Evolutionary conservation across 352 stramenopile species (phyloP).

Genomic region (Thalassiosira mediterranea): DNA sequence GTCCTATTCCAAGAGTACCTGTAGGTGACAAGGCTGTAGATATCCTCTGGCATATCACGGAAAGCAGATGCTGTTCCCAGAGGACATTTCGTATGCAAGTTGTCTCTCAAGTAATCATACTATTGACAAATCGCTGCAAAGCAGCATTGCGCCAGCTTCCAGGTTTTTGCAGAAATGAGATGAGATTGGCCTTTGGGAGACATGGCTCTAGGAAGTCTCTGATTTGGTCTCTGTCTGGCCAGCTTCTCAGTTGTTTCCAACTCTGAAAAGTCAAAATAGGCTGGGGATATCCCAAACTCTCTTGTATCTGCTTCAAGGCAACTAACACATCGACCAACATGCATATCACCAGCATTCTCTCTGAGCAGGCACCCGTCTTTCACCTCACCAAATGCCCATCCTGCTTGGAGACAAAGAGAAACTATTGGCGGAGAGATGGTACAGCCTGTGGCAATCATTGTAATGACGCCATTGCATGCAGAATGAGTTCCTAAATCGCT

Average conservation of each 20-base stretch:
- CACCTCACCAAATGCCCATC: constrained; percentile 38
- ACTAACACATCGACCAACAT: constrained; percentile 31
- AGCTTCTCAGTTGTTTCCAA: constrained; percentile 16
- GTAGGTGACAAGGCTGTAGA: constrained; percentile 3
- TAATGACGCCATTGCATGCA: constrained; percentile 36
- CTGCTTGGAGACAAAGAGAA: constrained; percentile 33
- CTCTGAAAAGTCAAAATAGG: constrained; percentile 37
- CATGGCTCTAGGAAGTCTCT: constrained; percentile 4
- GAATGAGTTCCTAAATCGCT: constrained; percentile 37
- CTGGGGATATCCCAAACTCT: constrained; percentile 40
- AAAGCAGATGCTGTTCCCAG: constrained; percentile 22
- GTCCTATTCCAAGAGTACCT: constrained; percentile 45
- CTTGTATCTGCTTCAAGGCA: constrained; percentile 13
- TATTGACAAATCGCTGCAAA: constrained; percentile 29
- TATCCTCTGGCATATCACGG: constrained; percentile 24
- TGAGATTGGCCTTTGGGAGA: constrained; percentile 10
- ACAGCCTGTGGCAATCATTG: constrained; percentile 11
- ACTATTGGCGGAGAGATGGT: constrained; percentile 44
- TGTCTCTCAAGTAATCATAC: not conserved
- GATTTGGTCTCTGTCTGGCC: constrained; percentile 13
- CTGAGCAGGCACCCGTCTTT: constrained; percentile 38
- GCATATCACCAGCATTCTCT: constrained; percentile 44
- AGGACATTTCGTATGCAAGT: constrained; percentile 5
- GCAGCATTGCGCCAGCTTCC: constrained; percentile 5
- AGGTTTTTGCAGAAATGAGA: not conserved